Evolutionary conservation across 1,284 basidiomycete genomes (phyloP), one percentile per base, ranked within the genome.

Genomic region (Anthracocystis walkeri): DNA sequence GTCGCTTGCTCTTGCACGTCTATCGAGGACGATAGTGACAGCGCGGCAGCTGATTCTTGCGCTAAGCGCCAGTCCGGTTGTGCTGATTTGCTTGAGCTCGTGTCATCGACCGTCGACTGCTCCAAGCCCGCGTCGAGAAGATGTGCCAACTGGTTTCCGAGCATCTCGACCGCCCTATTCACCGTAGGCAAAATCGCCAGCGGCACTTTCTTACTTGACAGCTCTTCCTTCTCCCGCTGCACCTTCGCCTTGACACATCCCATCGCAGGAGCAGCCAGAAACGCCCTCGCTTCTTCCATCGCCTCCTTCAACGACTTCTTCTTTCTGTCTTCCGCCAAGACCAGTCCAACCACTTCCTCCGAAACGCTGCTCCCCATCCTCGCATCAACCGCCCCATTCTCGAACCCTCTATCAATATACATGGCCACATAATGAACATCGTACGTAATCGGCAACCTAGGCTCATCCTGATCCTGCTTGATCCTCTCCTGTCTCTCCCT

Each of bases 391-490:
- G 33, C 38, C 12, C 52, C 52, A 21, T 68, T 71, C 27, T 68
- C 63, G n/a, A 78, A 72, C 1, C 76, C 76, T 25, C 76, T 53
- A 12, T 71, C 61, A n/a, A 78, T 62, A 18, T 69, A 72, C 1
- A 18, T 42, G 8, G 76, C 65, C 10, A 78, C 72, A 29, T 51
- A 58, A 18, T 65, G 56, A 1, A 75, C 68, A 41, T 78, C 76
- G 49, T 75, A 71, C 8, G 61, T 71, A 18, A 75, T 54, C 4
- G 72, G 61, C 53, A 78, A 25, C 16, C 68, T 65, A 1, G 76
- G 76, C 18, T 78, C 76, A 49, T 75, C 68, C 54, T 75, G 72
- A 53, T 78, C 72, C 33, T 65, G 67, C 59, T 75, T 75, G 46
- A 78, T 71, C 23, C 65, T 55, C 44, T 78, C 76, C 50, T 78